Evolutionary conservation across 108 stramenopile genomes (phyloP).

Genomic region (Aurantiochytrium sp.): DNA sequence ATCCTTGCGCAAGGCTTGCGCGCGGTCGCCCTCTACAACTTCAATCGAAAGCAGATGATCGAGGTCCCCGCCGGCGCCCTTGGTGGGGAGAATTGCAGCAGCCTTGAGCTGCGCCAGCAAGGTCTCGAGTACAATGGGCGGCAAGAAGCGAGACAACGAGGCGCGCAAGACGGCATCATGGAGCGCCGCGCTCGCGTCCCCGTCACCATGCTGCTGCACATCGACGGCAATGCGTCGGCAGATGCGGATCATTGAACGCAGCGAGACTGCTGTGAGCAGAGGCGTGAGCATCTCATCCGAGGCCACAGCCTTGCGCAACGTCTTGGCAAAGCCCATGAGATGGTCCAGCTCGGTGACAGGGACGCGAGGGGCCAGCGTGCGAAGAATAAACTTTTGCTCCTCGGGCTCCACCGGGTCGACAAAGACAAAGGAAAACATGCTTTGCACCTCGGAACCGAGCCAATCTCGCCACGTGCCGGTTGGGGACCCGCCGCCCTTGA

Average conservation of each 20-base stretch:
- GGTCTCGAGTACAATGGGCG: constrained; percentile 14
- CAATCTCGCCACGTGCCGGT: neutral
- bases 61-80: neutral
- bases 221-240: constrained; percentile 9
- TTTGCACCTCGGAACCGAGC: constrained; percentile 15
- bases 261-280: neutral
- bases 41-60: neutral
- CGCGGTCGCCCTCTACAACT: neutral
- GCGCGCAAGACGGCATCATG: neutral
- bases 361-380: neutral
- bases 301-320: neutral
- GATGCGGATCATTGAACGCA: constrained; percentile 5
- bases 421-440: constrained; percentile 10
- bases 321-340: neutral
- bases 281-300: neutral
- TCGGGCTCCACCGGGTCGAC: neutral
- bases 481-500: neutral
- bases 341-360: neutral
- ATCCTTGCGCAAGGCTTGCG: neutral
- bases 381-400: constrained; percentile 14
- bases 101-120: neutral
- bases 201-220: neutral
- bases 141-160: neutral
- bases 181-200: neutral
- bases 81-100: neutral